Evolutionary conservation across 768 basidiomycete genomes (phyloP), one percentile per base, ranked within the genome.

Genomic region (Leccinum boreale): DNA sequence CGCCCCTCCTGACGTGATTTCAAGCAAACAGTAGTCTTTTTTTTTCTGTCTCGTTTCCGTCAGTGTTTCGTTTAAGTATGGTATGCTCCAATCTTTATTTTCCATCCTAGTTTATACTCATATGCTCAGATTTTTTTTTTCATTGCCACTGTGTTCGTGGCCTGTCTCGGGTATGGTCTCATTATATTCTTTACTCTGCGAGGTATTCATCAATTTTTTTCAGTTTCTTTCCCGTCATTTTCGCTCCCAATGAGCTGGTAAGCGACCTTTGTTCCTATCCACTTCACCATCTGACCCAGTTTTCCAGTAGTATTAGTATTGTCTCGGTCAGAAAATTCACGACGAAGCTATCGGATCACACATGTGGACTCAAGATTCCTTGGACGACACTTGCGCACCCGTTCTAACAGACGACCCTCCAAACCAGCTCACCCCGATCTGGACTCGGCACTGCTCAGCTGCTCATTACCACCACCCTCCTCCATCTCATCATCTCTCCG

Each of bases 311-410:
- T n/a, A 44, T 56, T 24, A 4, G 55, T 50, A 60, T 56, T n/a
- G 45, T 64, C 51, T 65, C 47, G 14, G 31, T 49, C 26, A 47
- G 53, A 65, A 65, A 64, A 26, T 49, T 44, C 12, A 49, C 53
- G 39, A 61, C 59, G 11, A 31, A 36, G 29, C 48, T 44, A 51
- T 33, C 31, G 35, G 51, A 50, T 4, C 50, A 58, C 19, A 44
- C 36, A 47, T 31, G 35, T 52, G 63, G 63, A 50, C 14, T 60
- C 59, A 23, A 55, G n/a, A n/a, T 24, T 58, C 55, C 59, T 46
- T 65, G 15, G 47, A 55, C 58, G 52, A 64, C 50, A 49, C 29
- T 45, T 50, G 28, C 52, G 12, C 53, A 64, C 26, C 7, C 45
- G 23, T 53, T 58, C 62, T 60, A 64, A 50, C 53, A 50, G 47